Evolutionary conservation across 805 yeast genomes (phyloP).

Genomic region (Ogataea paraovalis): DNA sequence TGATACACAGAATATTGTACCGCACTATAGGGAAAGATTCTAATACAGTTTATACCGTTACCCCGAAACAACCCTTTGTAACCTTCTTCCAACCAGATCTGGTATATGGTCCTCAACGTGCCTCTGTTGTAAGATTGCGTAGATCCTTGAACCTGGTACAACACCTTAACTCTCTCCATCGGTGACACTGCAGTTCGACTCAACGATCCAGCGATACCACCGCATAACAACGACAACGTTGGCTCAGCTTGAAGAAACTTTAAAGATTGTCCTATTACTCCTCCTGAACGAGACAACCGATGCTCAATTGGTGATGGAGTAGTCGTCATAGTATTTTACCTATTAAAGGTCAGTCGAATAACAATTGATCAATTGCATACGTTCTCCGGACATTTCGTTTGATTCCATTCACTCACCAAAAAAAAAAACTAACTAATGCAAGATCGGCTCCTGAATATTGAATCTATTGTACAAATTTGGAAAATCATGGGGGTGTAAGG

Average conservation of each 20-base stretch:
- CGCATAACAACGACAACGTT: conserved; percentile 62
- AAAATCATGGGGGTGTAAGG: no score
- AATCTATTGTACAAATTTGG: no score
- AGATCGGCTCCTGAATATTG: no score
- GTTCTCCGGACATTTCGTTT: no score
- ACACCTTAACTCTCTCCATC: conserved; percentile 87
- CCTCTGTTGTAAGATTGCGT: conserved; percentile 50
- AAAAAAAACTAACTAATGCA: no score
- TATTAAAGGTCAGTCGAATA: not conserved
- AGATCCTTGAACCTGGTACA: conserved; percentile 80
- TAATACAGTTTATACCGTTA: conserved; percentile 80
- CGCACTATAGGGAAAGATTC: conserved; percentile 92
- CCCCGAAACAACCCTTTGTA: conserved; percentile 86
- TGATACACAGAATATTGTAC: conserved; percentile 90
- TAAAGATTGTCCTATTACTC: not conserved
- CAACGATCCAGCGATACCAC: conserved; percentile 76
- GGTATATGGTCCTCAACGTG: conserved; percentile 64
- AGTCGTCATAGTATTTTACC: not conserved
- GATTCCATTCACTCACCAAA: no score
- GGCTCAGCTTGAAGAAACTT: conserved; percentile 34
- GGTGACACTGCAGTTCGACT: conserved; percentile 94
- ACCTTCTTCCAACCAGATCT: conserved; percentile 91
- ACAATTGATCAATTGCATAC: no score
- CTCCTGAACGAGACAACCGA: not conserved
- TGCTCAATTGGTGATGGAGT: not conserved